A percentile compares a stretch with the other conserved stretches of the same genome.
Conservation (phyloP, 257 asterid species). For the Misopates orontium region DNA sequence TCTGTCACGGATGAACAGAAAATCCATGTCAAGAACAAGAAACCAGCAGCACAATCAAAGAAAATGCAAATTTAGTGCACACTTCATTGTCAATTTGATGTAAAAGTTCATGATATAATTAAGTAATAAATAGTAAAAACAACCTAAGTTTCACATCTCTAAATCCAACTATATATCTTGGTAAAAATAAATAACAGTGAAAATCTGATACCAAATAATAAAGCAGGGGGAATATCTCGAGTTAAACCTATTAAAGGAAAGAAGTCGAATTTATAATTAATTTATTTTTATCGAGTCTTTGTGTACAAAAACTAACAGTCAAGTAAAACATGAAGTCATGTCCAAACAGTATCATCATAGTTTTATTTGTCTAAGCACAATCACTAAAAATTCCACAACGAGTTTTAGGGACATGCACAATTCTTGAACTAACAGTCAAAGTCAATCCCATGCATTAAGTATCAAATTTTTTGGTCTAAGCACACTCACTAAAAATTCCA, state of each 20-base stretch:
- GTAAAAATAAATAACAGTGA: not conserved
- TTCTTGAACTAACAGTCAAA: too few species aligned
- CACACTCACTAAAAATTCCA: constrained; percentile 5
- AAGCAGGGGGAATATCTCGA: too few species aligned
- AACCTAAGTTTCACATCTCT: not conserved
- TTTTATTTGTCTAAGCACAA: too few species aligned
- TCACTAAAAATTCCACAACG: too few species aligned
- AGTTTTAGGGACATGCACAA: too few species aligned
- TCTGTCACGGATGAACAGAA: constrained; percentile 39
- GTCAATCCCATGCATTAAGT: too few species aligned
- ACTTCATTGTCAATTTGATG: not conserved
- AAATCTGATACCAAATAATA: too few species aligned
- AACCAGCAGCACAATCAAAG: not conserved
- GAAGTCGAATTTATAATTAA: not conserved
- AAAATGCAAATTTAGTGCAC: not conserved
- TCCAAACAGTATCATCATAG: not conserved
- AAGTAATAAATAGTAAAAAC: constrained; percentile 3
- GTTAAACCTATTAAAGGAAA: not conserved
- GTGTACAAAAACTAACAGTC: too few species aligned
- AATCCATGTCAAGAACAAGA: constrained; percentile 10
- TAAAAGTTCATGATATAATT: not conserved
- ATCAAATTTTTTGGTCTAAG: constrained; percentile 13
- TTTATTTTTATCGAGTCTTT: too few species aligned
- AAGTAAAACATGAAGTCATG: not conserved
- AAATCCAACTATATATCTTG: not conserved